phyloP scores from a whole-genome alignment of 352 stramenopile genomes.

The Phytophthora pinifolia region DNA sequence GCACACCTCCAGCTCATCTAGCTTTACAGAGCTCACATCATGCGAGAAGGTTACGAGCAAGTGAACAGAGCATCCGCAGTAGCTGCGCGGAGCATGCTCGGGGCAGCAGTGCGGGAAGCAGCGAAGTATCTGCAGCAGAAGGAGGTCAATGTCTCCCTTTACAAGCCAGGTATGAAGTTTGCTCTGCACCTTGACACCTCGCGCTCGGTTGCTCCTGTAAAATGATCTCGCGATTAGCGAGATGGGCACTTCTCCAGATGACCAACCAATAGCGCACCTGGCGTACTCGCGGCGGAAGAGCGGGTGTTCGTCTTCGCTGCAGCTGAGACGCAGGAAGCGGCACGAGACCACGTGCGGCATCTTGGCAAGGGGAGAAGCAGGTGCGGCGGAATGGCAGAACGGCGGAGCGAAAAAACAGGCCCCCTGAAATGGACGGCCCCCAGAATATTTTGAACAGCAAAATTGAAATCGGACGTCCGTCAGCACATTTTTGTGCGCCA shows the following conservation, averaged over 20 bases:
- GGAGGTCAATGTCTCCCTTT: too few species aligned
- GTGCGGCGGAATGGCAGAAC: too few species aligned
- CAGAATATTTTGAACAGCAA: too few species aligned
- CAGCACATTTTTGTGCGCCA: too few species aligned
- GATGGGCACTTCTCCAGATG: too few species aligned
- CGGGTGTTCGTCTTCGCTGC: slow-evolving; percentile 10
- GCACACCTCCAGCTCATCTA: slow-evolving; percentile 25
- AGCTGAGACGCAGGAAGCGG: slow-evolving; percentile 18
- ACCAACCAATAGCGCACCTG: slow-evolving; percentile 8
- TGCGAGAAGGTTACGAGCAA: slow-evolving; percentile 20
- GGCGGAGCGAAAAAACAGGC: too few species aligned
- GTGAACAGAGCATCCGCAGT: slow-evolving; percentile 36
- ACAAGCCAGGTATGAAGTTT: too few species aligned
- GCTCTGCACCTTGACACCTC: not conserved
- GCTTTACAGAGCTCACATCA: not conserved
- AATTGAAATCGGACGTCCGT: too few species aligned
- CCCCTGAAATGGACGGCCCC: too few species aligned
- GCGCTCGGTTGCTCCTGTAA: too few species aligned
- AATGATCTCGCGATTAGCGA: too few species aligned
- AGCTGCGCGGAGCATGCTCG: slow-evolving; percentile 29
- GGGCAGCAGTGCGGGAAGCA: slow-evolving; percentile 48
- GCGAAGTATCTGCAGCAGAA: slow-evolving; percentile 17
- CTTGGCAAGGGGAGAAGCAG: too few species aligned
- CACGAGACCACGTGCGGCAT: not conserved
- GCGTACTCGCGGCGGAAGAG: slow-evolving; percentile 18